Base-by-base conservation (phyloP, 495 filamentous ascomycete species). In the Mytilinidion resinicola region DNA sequence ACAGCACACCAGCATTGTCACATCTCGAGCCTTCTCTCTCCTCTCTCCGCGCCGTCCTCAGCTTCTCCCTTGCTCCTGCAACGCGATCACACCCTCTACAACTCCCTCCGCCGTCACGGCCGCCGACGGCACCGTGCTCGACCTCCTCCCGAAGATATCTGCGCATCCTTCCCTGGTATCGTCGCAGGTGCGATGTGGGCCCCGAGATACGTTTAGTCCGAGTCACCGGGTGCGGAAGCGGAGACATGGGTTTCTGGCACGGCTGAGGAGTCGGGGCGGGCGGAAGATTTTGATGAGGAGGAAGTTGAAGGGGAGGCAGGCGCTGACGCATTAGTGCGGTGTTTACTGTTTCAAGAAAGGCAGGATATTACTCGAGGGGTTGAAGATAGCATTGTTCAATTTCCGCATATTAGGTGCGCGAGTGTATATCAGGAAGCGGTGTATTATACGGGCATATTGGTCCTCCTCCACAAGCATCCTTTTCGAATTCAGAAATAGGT, bases 221-320 rank as follows among this genome's bases (percentile, higher is more conserved):
- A 84, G 80, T 51, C 85, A 88, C 60, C 70, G 79, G 50, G 85
- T 90, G 43, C 78, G 87, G 69, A 90, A 89, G 74, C 75, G 86
- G 59, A 75, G 86, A 57, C 80, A 82, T 70, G 86, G 86, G 0
- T 89, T 87, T 72, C 72, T 89, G 69, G 73, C 80, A 12, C 67
- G 86, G 57, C 62, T 84, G 56, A 73, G 73, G 66, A 78, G 77
- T 20, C 72, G 77, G 63, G 80, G 76, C 33, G 86, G 72, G 10
- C 70, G 82, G 59, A 76, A 74, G 70, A 79, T 79, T 37, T 46
- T 89, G 61, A 74, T 68, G 64, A 75, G 84, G 67, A 76, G 86
- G 70, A 75, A 73, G 59, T 53, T 74, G 48, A 88, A 84, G 76
- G 78, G 80, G 53, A 78, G 83, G 70, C 82, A 76, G 69, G 77